These are phyloP conservation scores for Quillaja saponaria DNA, from an alignment of 306 rosid genomes.

Conservation along the genomic window DNA sequence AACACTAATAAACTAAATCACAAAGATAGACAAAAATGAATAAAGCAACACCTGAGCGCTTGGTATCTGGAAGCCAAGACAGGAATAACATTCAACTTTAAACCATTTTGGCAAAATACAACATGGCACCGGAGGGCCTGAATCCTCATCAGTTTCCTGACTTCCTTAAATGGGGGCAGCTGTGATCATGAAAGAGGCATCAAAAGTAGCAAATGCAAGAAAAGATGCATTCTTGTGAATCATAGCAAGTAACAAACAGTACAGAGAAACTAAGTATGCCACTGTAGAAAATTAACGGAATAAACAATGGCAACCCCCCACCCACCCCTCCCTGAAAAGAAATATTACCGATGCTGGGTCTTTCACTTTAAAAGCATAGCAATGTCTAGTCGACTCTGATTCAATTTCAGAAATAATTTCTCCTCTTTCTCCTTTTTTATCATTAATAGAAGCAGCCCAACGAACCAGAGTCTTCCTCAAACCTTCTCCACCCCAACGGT, in stretches of 20 bases:
- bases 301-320: too few species aligned
- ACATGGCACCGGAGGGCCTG: conserved; percentile 55
- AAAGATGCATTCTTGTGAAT: too few species aligned
- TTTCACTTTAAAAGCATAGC: conserved; percentile 46
- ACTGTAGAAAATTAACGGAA: not conserved
- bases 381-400: conserved; percentile 44
- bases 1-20: not conserved
- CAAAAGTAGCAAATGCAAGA: conserved; percentile 6
- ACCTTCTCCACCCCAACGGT: conserved; percentile 61
- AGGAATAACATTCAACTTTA: conserved; percentile 48
- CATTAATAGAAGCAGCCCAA: conserved; percentile 49
- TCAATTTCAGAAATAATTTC: conserved; percentile 34
- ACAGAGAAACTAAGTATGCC: not conserved
- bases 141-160: conserved; percentile 49
- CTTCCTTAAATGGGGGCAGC: conserved; percentile 52
- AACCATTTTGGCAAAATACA: conserved; percentile 47
- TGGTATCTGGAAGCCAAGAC: conserved; percentile 57
- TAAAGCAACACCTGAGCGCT: conserved; percentile 47
- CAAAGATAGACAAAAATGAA: not conserved
- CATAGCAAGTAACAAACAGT: conserved; percentile 1
- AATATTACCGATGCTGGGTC: conserved; percentile 40
- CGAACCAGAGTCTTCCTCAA: conserved; percentile 56
- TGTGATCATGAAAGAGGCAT: conserved; percentile 24
- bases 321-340: too few species aligned
- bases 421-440: conserved; percentile 28